Evolutionary conservation across 306 rosid species (phyloP).

Genomic region (Malus fusca): DNA sequence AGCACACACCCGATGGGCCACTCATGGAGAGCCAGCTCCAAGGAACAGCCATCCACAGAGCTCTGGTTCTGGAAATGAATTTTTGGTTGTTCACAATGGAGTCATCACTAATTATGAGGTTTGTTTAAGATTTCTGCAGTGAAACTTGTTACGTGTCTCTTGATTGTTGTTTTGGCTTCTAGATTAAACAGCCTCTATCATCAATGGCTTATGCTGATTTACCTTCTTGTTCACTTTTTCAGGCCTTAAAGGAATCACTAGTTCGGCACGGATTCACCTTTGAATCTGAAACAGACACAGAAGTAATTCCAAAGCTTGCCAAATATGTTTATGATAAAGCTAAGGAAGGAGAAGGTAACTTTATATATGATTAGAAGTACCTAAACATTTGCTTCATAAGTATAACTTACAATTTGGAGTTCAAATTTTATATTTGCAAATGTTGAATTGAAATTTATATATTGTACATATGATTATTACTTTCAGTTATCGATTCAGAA

Average conservation of each 20-base stretch:
- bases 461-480: neutral
- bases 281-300: conserved; percentile 93
- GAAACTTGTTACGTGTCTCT: neutral
- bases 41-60: conserved; percentile 93
- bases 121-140: conserved; percentile 2
- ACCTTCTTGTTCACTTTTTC: conserved; percentile 18
- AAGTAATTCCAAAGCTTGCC: conserved; percentile 97
- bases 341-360: conserved; percentile 58
- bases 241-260: conserved; percentile 87
- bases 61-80: conserved; percentile 70
- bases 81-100: conserved; percentile 92
- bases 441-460: neutral
- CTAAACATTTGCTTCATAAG: neutral
- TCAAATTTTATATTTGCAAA: neutral
- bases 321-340: conserved; percentile 88
- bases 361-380: neutral
- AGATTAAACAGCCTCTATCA: neutral
- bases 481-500: neutral
- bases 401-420: neutral
- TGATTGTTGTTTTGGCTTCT: neutral
- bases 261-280: conserved; percentile 74
- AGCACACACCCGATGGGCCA: conserved; percentile 98
- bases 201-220: conserved; percentile 1
- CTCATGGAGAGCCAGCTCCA: conserved; percentile 93
- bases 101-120: conserved; percentile 90